Evolutionary conservation across 73 alveolate species (phyloP).

Genomic region (Breviolum minutum): DNA sequence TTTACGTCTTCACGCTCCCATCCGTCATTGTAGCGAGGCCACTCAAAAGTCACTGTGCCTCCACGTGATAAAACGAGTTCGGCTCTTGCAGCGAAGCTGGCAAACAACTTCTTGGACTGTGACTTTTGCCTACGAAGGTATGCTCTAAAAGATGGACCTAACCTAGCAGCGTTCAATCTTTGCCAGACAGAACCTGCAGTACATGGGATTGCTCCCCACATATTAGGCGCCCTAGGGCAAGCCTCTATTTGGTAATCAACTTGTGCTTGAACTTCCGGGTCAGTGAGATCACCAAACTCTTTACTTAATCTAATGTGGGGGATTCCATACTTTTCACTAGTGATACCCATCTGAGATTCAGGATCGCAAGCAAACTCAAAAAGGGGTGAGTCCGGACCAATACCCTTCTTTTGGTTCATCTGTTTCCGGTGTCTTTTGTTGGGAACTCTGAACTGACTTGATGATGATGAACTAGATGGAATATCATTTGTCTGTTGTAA

Average conservation of each 20-base stretch:
- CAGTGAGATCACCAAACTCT: no score
- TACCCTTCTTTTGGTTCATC: no score
- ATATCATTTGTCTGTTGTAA: no score
- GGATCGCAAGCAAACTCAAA: not conserved
- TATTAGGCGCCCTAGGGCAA: no score
- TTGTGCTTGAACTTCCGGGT: not conserved
- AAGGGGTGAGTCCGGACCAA: not conserved
- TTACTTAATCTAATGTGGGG: no score
- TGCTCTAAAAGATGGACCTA: not conserved
- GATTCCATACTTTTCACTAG: no score
- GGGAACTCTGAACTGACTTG: no score
- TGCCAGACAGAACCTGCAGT: no score
- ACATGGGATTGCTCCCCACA: no score
- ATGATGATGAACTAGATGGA: no score
- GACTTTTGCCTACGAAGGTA: not conserved
- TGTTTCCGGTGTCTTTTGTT: no score
- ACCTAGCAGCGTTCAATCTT: no score
- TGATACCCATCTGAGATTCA: not conserved
- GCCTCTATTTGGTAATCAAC: not conserved
- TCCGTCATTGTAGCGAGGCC: conserved; percentile 4
- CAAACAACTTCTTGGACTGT: not conserved
- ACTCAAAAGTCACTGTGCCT: not conserved
- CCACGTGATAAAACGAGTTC: not conserved
- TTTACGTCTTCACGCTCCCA: not conserved
- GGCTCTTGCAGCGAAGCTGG: not conserved